Percentiles rank a stretch among this genome's conserved stretches.
phyloP scores from a whole-genome alignment of 192 early-diverging fungal species.

The Kickxella alabastrina region DNA sequence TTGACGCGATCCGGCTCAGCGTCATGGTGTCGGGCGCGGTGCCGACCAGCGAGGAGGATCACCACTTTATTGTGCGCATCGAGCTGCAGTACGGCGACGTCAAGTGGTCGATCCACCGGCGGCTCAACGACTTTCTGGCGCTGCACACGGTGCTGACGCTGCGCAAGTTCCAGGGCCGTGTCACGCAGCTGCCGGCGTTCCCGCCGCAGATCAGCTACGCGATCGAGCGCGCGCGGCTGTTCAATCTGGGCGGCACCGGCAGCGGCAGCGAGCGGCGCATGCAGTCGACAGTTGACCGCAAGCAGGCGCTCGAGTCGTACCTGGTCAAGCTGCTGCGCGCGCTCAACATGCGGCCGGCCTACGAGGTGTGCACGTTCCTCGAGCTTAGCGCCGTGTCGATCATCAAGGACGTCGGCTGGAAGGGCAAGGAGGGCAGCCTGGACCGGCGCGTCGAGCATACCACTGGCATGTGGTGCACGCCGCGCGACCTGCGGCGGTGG shows the following conservation, averaged over 20 bases:
- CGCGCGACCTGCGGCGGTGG: constrained; percentile 55
- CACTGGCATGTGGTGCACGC: constrained; percentile 45
- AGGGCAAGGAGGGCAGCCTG: constrained; percentile 76
- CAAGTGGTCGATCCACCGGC: constrained; percentile 69
- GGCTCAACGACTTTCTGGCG: constrained; percentile 63
- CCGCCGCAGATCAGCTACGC: constrained; percentile 47
- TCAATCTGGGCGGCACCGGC: constrained; percentile 28
- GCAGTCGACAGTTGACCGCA: constrained; percentile 48
- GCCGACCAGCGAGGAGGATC: constrained; percentile 22
- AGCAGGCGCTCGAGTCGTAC: constrained; percentile 62
- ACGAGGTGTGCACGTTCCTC: constrained; percentile 73
- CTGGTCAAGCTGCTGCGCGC: constrained; percentile 56
- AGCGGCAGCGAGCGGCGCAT: constrained; percentile 18
- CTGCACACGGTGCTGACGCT: constrained; percentile 60
- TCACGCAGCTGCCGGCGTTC: constrained; percentile 42
- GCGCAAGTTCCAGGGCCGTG: constrained; percentile 47
- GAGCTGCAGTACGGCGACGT: constrained; percentile 72
- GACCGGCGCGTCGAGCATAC: constrained; percentile 61
- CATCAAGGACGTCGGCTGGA: constrained; percentile 77
- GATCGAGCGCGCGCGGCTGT: constrained; percentile 30
- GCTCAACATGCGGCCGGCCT: constrained; percentile 59
- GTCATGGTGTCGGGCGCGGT: constrained; percentile 13
- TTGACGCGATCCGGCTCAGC: constrained; percentile 47
- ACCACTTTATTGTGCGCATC: constrained; percentile 64
- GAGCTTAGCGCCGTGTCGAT: constrained; percentile 71